These are phyloP conservation scores for Plasmodium blacklocki DNA, from an alignment of 169 alveolate species.

Conservation along the genomic window DNA sequence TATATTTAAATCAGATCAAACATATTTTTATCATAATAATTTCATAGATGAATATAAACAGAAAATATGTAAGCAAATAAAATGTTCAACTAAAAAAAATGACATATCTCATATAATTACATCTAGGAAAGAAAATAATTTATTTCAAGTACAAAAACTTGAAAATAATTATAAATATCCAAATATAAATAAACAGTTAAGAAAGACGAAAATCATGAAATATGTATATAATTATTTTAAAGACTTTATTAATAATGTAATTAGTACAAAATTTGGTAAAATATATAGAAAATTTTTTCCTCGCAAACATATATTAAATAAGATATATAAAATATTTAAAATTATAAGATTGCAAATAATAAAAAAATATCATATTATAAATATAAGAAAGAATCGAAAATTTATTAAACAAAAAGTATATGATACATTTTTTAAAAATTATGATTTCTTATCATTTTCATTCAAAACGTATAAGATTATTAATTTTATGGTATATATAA, in stretches of 20 bases:
- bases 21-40: constrained; percentile 59
- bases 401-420: constrained; percentile 56
- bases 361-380: constrained; percentile 48
- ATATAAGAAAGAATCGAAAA: constrained; percentile 57
- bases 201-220: constrained; percentile 67
- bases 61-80: constrained; percentile 60
- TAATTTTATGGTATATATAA: constrained; percentile 43
- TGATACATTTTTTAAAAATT: constrained; percentile 73
- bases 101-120: constrained; percentile 34
- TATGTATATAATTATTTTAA: constrained; percentile 49
- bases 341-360: constrained; percentile 40
- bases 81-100: constrained; percentile 63
- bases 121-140: constrained; percentile 14
- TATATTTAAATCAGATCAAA: constrained; percentile 59
- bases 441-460: constrained; percentile 54
- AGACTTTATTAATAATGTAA: constrained; percentile 45
- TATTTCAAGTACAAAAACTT: not conserved
- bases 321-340: constrained; percentile 46
- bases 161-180: constrained; percentile 13
- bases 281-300: constrained; percentile 51
- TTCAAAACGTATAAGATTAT: constrained; percentile 44
- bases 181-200: constrained; percentile 20
- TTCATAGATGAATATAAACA: constrained; percentile 62
- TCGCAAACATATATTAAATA: constrained; percentile 23
- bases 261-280: constrained; percentile 58